A percentile compares a stretch with the other conserved stretches of the same genome.
phyloP scores from a whole-genome alignment of 257 asterid species.

The Agastache rugosa region DNA sequence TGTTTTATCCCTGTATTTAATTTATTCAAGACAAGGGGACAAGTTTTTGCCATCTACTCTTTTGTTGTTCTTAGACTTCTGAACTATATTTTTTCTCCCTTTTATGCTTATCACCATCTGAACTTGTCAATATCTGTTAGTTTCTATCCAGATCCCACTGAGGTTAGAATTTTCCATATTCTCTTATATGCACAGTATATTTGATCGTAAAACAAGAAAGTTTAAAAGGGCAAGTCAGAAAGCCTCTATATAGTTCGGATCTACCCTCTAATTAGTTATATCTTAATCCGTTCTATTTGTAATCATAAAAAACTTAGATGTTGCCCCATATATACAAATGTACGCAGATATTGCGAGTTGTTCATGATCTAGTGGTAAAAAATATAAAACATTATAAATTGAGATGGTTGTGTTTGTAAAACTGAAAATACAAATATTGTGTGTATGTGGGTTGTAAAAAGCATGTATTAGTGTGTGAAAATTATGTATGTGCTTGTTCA shows the following conservation, averaged over 20 bases:
- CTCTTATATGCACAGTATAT: not conserved
- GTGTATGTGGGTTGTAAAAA: not conserved
- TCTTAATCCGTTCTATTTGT: slow-evolving; percentile 16
- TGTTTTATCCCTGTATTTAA: slow-evolving; percentile 8
- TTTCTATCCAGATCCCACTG: not conserved
- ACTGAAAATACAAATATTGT: slow-evolving; percentile 4
- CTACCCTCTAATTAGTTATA: not conserved
- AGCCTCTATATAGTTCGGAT: not conserved
- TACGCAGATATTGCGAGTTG: not conserved
- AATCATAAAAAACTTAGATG: slow-evolving; percentile 17
- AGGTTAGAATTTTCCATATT: not conserved
- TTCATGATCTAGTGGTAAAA: slow-evolving; percentile 25
- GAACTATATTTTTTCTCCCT: not conserved
- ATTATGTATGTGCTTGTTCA: slow-evolving; percentile 18
- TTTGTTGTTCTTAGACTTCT: not conserved
- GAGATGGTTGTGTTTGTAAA: slow-evolving; percentile 19
- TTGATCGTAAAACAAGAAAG: not conserved
- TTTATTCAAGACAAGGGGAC: not conserved
- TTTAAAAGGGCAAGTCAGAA: not conserved
- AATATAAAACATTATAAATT: not conserved
- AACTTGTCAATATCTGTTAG: not conserved
- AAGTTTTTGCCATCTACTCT: not conserved
- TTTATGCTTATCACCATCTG: not conserved
- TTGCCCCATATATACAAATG: slow-evolving; percentile 1
- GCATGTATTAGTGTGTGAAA: slow-evolving; percentile 16